Base-by-base conservation (phyloP, 129 eudicot species). In the Helichrysum umbraculigerum region DNA sequence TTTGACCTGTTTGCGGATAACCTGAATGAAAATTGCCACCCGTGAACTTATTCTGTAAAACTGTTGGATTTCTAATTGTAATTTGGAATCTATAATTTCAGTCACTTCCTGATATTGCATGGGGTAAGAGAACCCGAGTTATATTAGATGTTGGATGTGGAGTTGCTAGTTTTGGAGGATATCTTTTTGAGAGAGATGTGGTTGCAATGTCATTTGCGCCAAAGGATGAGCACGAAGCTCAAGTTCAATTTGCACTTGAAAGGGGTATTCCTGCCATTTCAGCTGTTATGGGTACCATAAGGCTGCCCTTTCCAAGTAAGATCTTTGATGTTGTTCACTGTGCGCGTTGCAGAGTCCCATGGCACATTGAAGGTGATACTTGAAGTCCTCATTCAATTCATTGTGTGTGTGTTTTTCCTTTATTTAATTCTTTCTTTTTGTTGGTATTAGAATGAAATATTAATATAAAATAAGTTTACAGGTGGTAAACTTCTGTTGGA, bases 221-320 rank as follows among this genome's bases (percentile, higher is more conserved):
- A 35, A 88, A 88, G 77, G 93, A 88, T 76, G 93, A 86, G 82
- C 93, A 88, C 21, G 93, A 88, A 81, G 92, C 92, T 68, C 90
- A 88, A 81, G 92, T 88, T 33, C 89, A 88, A 81, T 87, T 87
- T 44, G 92, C 92, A 65, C 87, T 87, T 4, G 92, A 87, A 77
- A 88, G 92, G 78, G 92, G 92, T 20, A 88, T 88, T 54, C 93
- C 90, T 9, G 93, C 90, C 73, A 85, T 88, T 75, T 86, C 90
- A 68, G 93, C 90, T 73, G 93, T 88, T 47, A 88, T 88, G 93
- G 93, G 93, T 61, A 83, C 90, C 41, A 68, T 81, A 73, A 86
- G 93, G 71, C 81, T 88, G 54, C 88, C 88, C 30, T 83, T 81
- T 68, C 90, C 93, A 0, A 76, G 90, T 70, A 86, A 83, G 80